Evolutionary conservation across 2,329 filamentous ascomycete species (phyloP), one percentile per base, ranked within the genome.

Genomic region (Penicillium sp.): DNA sequence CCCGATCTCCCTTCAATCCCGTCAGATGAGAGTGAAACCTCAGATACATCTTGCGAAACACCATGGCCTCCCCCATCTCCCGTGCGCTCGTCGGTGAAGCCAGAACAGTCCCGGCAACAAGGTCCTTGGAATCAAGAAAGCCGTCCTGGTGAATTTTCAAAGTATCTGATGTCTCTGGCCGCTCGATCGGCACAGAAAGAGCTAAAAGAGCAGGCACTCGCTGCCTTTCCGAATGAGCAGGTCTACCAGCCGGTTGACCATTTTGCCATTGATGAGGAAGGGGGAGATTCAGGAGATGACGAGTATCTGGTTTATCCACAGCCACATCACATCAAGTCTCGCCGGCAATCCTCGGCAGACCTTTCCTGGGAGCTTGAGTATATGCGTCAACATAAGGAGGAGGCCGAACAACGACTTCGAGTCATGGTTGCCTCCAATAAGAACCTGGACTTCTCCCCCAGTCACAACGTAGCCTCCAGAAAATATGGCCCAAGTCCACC

Each of bases 181-280:
- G 91, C 91, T 55, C 89, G 88, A 72, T 89, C 92, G 72, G 91
- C 91, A 9, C 89, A 95, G 75, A 88, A 89, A 72, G 90, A 94
- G 75, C 82, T 97, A 65, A 88, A 90, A 65, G 91, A 96, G 69
- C 79, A 80, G 66, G 76, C 80, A 17, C 72, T 83, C 58, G 81
- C 81, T 38, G 81, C 81, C 6, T 83, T 82, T 64, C 81, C 81
- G 13, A 82, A 82, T 61, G 81, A 83, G 65, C 76, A 81, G 64
- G 72, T 76, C 19, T 76, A 83, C 58, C 78, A 83, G 54, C 74
- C 75, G 5, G 79, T 82, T 3, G 76, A 80, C 58, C 81, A 83
- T 67, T 83, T 82, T 65, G 80, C 79, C 24, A 76, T 82, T 40
- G 78, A 80, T 49, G 72, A 74, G 42, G 79, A 80, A 60, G 78